Conservation (phyloP, 2,329 filamentous ascomycete species). For the Thelonectria blattea region DNA sequence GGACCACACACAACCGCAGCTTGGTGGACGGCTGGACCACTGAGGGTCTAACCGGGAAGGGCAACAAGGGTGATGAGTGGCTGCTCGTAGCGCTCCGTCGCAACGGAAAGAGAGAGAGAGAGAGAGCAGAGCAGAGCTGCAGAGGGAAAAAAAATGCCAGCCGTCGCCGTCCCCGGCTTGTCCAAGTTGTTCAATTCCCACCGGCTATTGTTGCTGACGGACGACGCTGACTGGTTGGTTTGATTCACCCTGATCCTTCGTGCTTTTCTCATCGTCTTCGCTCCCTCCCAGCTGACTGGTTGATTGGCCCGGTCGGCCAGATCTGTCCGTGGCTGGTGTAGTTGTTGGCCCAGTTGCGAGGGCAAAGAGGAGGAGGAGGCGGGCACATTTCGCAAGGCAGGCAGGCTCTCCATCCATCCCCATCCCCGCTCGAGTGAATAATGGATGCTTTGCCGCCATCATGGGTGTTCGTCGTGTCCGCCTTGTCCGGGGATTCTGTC, state of each 20-base stretch:
- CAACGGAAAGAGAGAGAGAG: neutral
- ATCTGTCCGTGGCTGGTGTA: neutral
- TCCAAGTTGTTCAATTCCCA: conserved; percentile 6
- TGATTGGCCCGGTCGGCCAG: neutral
- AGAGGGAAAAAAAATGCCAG: conserved; percentile 6
- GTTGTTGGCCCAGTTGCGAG: conserved; percentile 19
- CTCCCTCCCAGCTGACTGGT: neutral
- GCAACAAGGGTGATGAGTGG: conserved; percentile 31
- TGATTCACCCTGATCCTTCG: conserved; percentile 8
- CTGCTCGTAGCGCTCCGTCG: conserved; percentile 27
- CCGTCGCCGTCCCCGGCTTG: conserved; percentile 16
- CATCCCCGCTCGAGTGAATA: conserved; percentile 17
- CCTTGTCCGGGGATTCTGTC: conserved; percentile 17
- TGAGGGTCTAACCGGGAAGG: conserved; percentile 31
- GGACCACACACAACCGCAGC: conserved; percentile 16
- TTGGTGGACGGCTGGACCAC: conserved; percentile 19
- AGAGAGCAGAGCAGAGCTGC: too few relatives aligned
- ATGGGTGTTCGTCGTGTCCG: conserved; percentile 6
- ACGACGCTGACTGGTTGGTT: conserved; percentile 3
- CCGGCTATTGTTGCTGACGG: neutral
- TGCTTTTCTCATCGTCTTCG: neutral
- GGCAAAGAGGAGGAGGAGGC: neutral
- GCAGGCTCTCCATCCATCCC: conserved; percentile 17
- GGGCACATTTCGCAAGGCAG: conserved; percentile 6
- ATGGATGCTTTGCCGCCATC: conserved; percentile 13